These are phyloP conservation scores for Fusarium clavum DNA, from an alignment of 2,329 filamentous ascomycete species.

Conservation along the genomic window DNA sequence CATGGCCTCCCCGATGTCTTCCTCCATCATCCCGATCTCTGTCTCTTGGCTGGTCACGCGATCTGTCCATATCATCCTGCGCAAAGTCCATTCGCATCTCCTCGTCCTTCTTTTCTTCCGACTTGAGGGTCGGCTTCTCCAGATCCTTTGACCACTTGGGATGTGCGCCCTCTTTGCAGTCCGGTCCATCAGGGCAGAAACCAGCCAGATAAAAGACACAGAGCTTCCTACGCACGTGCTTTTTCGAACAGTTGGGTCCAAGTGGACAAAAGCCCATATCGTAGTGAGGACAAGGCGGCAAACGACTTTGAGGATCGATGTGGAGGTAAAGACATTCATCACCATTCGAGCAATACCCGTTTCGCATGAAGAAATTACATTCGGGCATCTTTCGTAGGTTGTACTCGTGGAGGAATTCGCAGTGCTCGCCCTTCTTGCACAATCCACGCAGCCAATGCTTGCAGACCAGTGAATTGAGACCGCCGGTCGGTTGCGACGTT, in stretches of 20 bases:
- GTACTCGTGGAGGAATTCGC: conserved; percentile 99
- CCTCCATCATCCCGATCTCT: conserved; percentile 45
- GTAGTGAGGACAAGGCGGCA: conserved; percentile 89
- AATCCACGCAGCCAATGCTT: conserved; percentile 98
- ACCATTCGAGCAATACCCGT: conserved; percentile 94
- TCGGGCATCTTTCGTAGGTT: conserved; percentile 98
- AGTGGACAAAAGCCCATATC: conserved; percentile 94
- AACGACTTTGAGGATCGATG: conserved; percentile 82
- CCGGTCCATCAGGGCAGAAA: conserved; percentile 86
- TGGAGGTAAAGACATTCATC: conserved; percentile 96
- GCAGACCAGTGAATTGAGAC: conserved; percentile 88
- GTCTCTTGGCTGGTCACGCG: conserved; percentile 52
- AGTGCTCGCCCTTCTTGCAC: conserved; percentile 96
- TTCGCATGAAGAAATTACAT: conserved; percentile 95
- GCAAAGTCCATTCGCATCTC: conserved; percentile 49
- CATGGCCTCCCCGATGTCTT: conserved; percentile 50
- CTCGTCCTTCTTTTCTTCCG: conserved; percentile 71
- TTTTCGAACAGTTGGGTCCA: conserved; percentile 86
- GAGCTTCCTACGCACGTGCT: conserved; percentile 84
- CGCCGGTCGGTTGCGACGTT: conserved; percentile 55
- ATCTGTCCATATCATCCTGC: conserved; percentile 54
- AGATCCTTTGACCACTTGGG: conserved; percentile 82
- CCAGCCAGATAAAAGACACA: conserved; percentile 91
- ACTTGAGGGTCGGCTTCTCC: conserved; percentile 79
- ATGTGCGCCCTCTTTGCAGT: conserved; percentile 84